Evolutionary conservation across 805 yeast species (phyloP).

Genomic region (Monosporozyma aerobia): DNA sequence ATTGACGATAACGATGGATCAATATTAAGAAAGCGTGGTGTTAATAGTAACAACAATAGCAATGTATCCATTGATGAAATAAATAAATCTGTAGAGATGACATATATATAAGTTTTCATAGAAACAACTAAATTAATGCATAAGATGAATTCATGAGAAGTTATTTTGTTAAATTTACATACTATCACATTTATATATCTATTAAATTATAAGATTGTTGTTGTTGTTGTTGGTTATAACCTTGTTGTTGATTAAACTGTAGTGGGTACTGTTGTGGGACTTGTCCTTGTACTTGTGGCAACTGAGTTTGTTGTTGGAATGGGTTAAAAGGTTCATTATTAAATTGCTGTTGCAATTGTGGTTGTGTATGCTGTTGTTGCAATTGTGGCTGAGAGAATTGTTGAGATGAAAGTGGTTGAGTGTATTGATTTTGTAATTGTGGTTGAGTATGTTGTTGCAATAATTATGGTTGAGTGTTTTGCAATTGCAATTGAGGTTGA

Average conservation of each 20-base stretch:
- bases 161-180: background rate
- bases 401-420: background rate
- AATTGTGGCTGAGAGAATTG: background rate
- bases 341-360: background rate
- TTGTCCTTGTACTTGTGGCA: slow-evolving; percentile 3
- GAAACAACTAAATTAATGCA: background rate
- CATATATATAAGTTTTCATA: background rate
- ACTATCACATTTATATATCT: slow-evolving; percentile 18
- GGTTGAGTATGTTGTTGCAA: background rate
- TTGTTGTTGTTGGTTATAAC: slow-evolving; percentile 9
- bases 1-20: slow-evolving; percentile 2
- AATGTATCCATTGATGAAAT: background rate
- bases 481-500: background rate
- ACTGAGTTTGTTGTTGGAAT: background rate
- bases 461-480: slow-evolving; percentile 2
- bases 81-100: slow-evolving; percentile 8
- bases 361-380: slow-evolving; percentile 1
- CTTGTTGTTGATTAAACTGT: slow-evolving; percentile 9
- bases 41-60: background rate
- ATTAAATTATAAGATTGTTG: slow-evolving; percentile 10
- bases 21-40: slow-evolving; percentile 8
- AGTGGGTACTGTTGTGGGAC: slow-evolving; percentile 6
- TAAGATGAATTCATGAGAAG: background rate
- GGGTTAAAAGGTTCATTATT: background rate
- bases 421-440: slow-evolving; percentile 1